Evolutionary conservation across 108 stramenopile genomes (phyloP).

Genomic region (Nitzschia sp.): DNA sequence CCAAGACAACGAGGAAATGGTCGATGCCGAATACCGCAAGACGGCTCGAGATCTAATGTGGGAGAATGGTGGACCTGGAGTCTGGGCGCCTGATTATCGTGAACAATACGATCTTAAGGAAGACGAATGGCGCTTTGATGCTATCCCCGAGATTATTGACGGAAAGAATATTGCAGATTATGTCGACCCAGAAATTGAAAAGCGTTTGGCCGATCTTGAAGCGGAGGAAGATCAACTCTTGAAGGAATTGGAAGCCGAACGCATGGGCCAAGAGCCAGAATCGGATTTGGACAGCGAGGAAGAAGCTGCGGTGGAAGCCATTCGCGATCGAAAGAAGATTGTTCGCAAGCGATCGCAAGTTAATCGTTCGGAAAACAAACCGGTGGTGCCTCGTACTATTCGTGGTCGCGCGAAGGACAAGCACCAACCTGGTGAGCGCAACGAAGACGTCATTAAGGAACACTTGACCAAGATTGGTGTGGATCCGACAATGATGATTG

Average conservation of each 20-base stretch:
- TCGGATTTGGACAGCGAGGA: constrained; percentile 81
- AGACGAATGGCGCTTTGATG: constrained; percentile 93
- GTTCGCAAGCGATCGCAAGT: constrained; percentile 54
- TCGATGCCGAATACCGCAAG: constrained; percentile 50
- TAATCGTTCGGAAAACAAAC: constrained; percentile 63
- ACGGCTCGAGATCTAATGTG: constrained; percentile 96
- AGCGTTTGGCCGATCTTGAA: constrained; percentile 84
- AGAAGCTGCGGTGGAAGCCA: constrained; percentile 77
- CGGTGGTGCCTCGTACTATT: constrained; percentile 65
- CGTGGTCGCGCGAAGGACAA: constrained; percentile 73
- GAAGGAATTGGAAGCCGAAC: constrained; percentile 78
- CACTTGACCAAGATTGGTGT: constrained; percentile 72
- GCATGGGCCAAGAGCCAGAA: constrained; percentile 84
- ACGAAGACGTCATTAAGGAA: constrained; percentile 58
- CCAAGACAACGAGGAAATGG: constrained; percentile 47
- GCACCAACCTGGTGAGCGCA: constrained; percentile 64
- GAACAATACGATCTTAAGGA: constrained; percentile 92
- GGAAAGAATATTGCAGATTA: constrained; percentile 99
- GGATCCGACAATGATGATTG: constrained; percentile 67
- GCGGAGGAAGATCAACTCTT: constrained; percentile 86
- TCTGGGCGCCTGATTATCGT: constrained; percentile 95
- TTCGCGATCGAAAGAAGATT: constrained; percentile 74
- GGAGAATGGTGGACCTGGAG: constrained; percentile 97
- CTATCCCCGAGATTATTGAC: constrained; percentile 97
- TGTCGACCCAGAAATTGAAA: constrained; percentile 92